These are phyloP conservation scores for Primulina eburnea DNA, from an alignment of 257 asterid species.

Conservation along the genomic window DNA sequence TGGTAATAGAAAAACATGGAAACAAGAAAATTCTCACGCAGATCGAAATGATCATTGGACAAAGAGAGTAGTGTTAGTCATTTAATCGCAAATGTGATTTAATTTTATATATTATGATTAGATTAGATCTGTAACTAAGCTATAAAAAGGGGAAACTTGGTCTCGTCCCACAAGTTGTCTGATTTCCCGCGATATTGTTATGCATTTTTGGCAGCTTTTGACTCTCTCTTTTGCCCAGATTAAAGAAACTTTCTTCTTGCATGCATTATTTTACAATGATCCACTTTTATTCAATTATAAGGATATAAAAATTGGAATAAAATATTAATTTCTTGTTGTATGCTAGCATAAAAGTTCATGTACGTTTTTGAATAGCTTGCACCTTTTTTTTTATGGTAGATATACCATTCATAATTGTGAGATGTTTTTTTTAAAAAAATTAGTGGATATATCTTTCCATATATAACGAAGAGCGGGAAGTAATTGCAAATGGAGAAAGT, in stretches of 20 bases:
- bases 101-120: slow-evolving; percentile 17
- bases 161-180: slow-evolving; percentile 33
- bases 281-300: neutral
- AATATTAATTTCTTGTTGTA: neutral
- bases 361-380: slow-evolving; percentile 16
- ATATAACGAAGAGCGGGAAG: neutral
- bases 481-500: neutral
- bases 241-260: slow-evolving; percentile 34
- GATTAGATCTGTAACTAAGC: slow-evolving; percentile 35
- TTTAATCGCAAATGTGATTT: slow-evolving; percentile 5
- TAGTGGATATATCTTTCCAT: slow-evolving; percentile 11
- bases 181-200: slow-evolving; percentile 48
- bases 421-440: neutral
- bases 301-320: neutral
- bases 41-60: slow-evolving; percentile 45
- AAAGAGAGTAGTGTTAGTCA: slow-evolving; percentile 28
- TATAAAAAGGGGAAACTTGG: slow-evolving; percentile 46
- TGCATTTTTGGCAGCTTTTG: slow-evolving; percentile 57
- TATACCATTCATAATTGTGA: slow-evolving; percentile 4
- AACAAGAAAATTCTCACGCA: slow-evolving; percentile 27
- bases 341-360: slow-evolving; percentile 1
- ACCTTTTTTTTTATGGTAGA: slow-evolving; percentile 27
- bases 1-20: slow-evolving; percentile 19
- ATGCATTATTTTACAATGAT: slow-evolving; percentile 49
- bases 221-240: slow-evolving; percentile 40